Conservation (phyloP, 768 basidiomycete species). For the Naganishia randhawae region DNA sequence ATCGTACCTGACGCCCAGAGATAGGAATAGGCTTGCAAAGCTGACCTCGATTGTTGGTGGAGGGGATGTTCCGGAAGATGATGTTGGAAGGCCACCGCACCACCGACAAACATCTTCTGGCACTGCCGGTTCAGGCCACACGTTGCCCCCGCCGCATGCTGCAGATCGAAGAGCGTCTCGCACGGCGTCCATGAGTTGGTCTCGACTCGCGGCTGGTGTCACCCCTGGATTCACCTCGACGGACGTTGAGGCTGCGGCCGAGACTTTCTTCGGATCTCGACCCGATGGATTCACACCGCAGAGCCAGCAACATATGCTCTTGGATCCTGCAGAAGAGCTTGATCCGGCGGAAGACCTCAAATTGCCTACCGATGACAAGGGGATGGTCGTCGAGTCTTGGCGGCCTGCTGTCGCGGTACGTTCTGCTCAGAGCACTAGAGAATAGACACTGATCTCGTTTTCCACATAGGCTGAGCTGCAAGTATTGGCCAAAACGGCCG, state of each 20-base stretch:
- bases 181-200: neutral
- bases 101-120: slow-evolving; percentile 6
- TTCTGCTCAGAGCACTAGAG: slow-evolving; percentile 34
- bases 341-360: slow-evolving; percentile 43
- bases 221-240: slow-evolving; percentile 19
- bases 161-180: slow-evolving; percentile 10
- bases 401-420: slow-evolving; percentile 38
- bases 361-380: slow-evolving; percentile 37
- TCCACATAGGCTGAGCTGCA: slow-evolving; percentile 39
- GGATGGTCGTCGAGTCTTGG: slow-evolving; percentile 35
- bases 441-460: neutral
- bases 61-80: slow-evolving; percentile 7
- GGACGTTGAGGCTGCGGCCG: slow-evolving; percentile 34
- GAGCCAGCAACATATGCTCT: slow-evolving; percentile 36
- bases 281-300: slow-evolving; percentile 38
- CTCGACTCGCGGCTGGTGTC: slow-evolving; percentile 7
- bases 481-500: slow-evolving; percentile 37
- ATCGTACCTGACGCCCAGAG: slow-evolving; percentile 17
- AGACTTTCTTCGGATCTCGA: slow-evolving; percentile 31
- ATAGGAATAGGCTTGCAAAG: slow-evolving; percentile 19
- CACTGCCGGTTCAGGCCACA: neutral
- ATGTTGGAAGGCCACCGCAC: neutral
- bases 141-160: neutral
- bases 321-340: slow-evolving; percentile 48
- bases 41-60: slow-evolving; percentile 27